These are phyloP conservation scores for Cochlearia excelsa DNA, from an alignment of 345 rosid species.

Conservation along the genomic window DNA sequence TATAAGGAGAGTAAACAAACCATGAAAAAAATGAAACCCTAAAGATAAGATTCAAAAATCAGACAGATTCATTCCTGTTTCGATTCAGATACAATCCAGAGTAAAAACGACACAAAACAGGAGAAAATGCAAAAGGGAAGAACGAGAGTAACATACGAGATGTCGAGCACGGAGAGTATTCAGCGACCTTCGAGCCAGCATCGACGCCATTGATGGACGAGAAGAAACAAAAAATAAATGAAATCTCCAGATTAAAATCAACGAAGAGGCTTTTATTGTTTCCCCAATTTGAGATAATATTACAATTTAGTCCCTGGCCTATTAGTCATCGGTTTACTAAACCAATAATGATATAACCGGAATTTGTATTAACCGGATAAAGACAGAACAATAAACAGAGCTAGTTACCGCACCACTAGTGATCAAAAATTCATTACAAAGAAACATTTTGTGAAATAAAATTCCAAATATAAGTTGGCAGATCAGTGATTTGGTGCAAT, in stretches of 20 bases:
- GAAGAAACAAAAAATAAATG: background rate
- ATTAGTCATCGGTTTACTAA: background rate
- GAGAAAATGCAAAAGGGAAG: background rate
- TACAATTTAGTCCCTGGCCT: constrained; percentile 19
- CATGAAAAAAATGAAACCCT: background rate
- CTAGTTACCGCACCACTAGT: constrained; percentile 10
- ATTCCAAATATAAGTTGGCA: constrained; percentile 43
- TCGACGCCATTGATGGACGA: constrained; percentile 50
- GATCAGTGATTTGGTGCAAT: constrained; percentile 62
- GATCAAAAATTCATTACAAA: constrained; percentile 25
- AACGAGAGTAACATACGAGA: constrained; percentile 40
- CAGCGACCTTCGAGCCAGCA: constrained; percentile 83
- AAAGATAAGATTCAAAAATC: background rate
- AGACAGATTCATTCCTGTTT: background rate
- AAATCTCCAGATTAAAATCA: background rate
- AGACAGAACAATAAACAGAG: background rate
- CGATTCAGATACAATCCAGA: constrained; percentile 10
- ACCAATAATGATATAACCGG: constrained; percentile 18
- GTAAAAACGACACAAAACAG: constrained; percentile 5
- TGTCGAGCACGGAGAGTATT: constrained; percentile 62
- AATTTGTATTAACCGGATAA: background rate
- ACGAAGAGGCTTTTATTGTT: constrained; percentile 4
- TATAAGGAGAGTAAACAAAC: background rate
- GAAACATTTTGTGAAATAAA: constrained; percentile 15
- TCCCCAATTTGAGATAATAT: background rate